phyloP scores from a whole-genome alignment of 192 early-diverging fungal species.

The Lunasporangiospora selenospora region DNA sequence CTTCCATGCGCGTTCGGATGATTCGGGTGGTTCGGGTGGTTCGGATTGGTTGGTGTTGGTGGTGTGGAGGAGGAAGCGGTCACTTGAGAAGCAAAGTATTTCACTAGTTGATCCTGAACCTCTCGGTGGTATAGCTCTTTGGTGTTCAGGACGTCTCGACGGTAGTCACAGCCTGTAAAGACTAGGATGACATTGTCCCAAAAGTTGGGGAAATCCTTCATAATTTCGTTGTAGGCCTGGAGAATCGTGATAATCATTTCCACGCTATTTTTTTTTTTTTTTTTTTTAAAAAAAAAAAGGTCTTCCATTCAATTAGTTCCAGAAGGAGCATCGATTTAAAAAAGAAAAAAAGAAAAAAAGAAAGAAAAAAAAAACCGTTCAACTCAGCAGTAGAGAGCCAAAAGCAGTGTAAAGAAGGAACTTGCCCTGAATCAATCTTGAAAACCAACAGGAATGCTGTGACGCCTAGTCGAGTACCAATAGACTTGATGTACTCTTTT shows the following conservation, averaged over 20 bases:
- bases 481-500: slow-evolving; percentile 41
- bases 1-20: background rate
- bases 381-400: no score
- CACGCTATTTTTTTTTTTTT: slow-evolving; percentile 8
- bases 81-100: no score
- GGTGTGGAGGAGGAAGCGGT: background rate
- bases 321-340: no score
- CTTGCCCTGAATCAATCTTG: slow-evolving; percentile 47
- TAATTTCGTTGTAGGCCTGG: slow-evolving; percentile 38
- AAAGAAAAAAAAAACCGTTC: background rate
- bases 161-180: slow-evolving; percentile 46
- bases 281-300: background rate
- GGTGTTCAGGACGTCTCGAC: slow-evolving; percentile 40
- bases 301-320: background rate
- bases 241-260: slow-evolving; percentile 45
- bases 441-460: slow-evolving; percentile 41
- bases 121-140: slow-evolving; percentile 43
- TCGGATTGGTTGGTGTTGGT: background rate
- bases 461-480: slow-evolving; percentile 34
- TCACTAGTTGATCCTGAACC: slow-evolving; percentile 32
- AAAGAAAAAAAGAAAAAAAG: background rate
- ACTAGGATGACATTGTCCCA: slow-evolving; percentile 45
- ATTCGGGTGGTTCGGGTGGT: background rate
- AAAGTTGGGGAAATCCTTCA: slow-evolving; percentile 44
- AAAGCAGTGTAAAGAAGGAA: no score